Evolutionary conservation across 306 rosid genomes (phyloP).

Genomic region (Vigna unguiculata): DNA sequence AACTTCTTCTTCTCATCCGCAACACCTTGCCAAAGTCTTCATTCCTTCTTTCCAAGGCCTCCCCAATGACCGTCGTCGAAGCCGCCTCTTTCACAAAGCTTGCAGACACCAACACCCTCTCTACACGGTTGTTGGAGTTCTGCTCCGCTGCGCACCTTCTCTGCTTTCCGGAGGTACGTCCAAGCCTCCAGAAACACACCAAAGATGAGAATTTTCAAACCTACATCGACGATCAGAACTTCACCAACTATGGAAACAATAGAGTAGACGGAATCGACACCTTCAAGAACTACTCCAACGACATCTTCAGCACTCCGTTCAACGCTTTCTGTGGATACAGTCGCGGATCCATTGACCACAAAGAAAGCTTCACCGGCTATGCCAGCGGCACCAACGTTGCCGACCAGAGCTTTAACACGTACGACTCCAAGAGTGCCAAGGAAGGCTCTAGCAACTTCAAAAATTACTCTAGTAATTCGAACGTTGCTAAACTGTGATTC

Average conservation of each 20-base stretch:
- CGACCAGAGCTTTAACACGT: no score
- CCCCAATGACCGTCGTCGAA: conserved; percentile 66
- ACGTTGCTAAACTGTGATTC: no score
- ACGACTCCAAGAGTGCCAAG: no score
- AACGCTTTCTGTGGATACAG: no score
- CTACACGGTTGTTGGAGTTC: conserved; percentile 67
- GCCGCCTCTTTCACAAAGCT: conserved; percentile 60
- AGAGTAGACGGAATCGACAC: conserved; percentile 4
- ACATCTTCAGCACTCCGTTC: no score
- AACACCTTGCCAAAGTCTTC: conserved; percentile 57
- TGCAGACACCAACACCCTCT: conserved; percentile 57
- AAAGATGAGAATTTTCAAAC: conserved; percentile 47
- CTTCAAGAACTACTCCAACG: no score
- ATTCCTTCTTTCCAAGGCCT: conserved; percentile 71
- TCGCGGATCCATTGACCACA: no score
- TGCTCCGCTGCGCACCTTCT: conserved; percentile 80
- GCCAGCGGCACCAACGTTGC: no score
- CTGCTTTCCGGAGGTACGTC: conserved; percentile 63
- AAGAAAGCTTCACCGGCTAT: no score
- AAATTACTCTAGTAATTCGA: no score
- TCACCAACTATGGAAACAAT: conserved; percentile 73
- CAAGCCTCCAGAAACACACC: conserved; percentile 57
- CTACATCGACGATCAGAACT: conserved; percentile 55
- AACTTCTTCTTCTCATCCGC: no score
- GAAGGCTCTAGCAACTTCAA: no score